phyloP scores from a whole-genome alignment of 768 basidiomycete genomes.

The Coprinopsis marcescibilis region DNA sequence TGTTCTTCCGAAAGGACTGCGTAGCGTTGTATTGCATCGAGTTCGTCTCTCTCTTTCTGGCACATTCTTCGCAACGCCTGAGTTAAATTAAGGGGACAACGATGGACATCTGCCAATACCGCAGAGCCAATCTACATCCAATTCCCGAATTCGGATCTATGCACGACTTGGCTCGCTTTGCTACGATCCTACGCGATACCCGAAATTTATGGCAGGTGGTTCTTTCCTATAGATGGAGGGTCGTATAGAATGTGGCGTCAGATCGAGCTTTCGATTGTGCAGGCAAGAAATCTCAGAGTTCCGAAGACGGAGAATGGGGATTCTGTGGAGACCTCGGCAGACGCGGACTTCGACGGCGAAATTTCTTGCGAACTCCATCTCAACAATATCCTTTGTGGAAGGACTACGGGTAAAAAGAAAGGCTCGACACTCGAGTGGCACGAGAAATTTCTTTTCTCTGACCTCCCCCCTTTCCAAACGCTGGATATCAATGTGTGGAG shows the following conservation, averaged over 20 bases:
- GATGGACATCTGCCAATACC: conserved; percentile 46
- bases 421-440: conserved; percentile 71
- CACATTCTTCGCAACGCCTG: background rate
- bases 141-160: conserved; percentile 57
- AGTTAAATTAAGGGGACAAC: conserved; percentile 41
- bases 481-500: conserved; percentile 65
- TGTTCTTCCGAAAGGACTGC: conserved; percentile 75
- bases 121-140: conserved; percentile 71
- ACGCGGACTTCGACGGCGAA: conserved; percentile 58
- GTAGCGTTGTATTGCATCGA: conserved; percentile 61
- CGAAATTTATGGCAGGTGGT: conserved; percentile 66
- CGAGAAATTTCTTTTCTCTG: conserved; percentile 67
- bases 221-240: conserved; percentile 56
- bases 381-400: conserved; percentile 61
- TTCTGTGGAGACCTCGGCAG: conserved; percentile 30
- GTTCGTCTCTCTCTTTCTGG: conserved; percentile 29
- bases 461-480: conserved; percentile 73
- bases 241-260: conserved; percentile 87
- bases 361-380: conserved; percentile 76
- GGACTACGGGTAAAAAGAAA: conserved; percentile 63
- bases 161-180: conserved; percentile 74
- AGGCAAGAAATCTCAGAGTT: conserved; percentile 68
- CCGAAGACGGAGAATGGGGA: conserved; percentile 29
- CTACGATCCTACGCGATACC: conserved; percentile 76
- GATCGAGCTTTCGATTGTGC: conserved; percentile 65